phyloP scores from a whole-genome alignment of 2,329 filamentous ascomycete genomes.

The Paraphoma sp. region DNA sequence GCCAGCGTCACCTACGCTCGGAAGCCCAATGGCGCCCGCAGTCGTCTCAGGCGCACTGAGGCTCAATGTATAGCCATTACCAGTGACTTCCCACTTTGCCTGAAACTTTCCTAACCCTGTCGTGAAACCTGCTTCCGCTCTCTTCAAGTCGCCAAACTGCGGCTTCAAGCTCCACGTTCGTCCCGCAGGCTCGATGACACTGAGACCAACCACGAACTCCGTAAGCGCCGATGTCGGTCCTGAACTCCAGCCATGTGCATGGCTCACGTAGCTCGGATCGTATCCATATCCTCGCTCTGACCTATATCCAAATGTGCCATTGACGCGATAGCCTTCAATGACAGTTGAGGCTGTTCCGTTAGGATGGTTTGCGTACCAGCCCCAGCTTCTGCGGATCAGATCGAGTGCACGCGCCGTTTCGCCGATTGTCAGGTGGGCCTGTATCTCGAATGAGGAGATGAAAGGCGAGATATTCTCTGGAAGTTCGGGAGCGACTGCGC shows the following conservation, averaged over 20 bases:
- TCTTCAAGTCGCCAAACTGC: conserved; percentile 48
- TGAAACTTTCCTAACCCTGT: conserved; percentile 54
- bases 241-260: conserved; percentile 53
- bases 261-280: conserved; percentile 53
- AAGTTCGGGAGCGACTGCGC: conserved; percentile 63
- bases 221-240: conserved; percentile 41
- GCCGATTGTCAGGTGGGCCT: conserved; percentile 60
- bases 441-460: conserved; percentile 65
- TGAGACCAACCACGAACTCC: conserved; percentile 54
- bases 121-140: conserved; percentile 54
- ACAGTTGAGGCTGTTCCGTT: conserved; percentile 66
- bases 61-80: conserved; percentile 25
- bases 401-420: conserved; percentile 60
- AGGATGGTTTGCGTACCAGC: conserved; percentile 65
- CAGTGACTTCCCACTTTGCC: conserved; percentile 38
- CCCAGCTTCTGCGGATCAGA: conserved; percentile 64
- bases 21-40: conserved; percentile 29
- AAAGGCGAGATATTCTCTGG: conserved; percentile 65
- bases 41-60: conserved; percentile 38
- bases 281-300: conserved; percentile 59
- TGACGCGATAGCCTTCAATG: conserved; percentile 64
- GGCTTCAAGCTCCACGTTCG: conserved; percentile 54
- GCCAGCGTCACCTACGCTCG: background rate
- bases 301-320: conserved; percentile 66
- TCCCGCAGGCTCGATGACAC: conserved; percentile 49